Base-by-base conservation (phyloP, 176 grass and related monocot species). In the Elymus sibiricus region DNA sequence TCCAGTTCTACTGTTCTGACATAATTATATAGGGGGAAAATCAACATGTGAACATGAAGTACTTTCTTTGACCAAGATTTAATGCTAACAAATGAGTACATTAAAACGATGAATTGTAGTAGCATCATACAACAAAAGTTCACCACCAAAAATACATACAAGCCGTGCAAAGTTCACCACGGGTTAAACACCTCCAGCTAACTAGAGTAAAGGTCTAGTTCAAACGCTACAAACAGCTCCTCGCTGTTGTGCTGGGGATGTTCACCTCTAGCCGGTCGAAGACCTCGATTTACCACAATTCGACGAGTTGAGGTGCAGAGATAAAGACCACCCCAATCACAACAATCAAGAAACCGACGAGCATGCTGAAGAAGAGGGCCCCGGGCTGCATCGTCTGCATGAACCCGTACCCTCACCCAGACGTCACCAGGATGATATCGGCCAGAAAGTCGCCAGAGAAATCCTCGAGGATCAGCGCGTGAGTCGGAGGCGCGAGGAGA, bases 321-420 rank as follows among this genome's bases (percentile, higher is more conserved):
- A 98, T 86, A 61, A 98, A 94, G 55, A 98, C 78, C 67, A 98
- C 96, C 11, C 86, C 93, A 14, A 98, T 98, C 43, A 92, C 86
- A 71, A 98, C 75, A 39, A 98, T 98, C 83, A 95, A 78, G 81
- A 90, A 98, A 38, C 96, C 96, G 15, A 94, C 91, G 3, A 98
- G 93, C 11, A 93, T 89, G 91, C 93, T 98, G 76, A 95, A 98
- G 74, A 98, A 98, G 77, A 98, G 85, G 4, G 96, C 93, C 61
- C 96, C 96, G 4, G 96, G 96, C 49, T 98, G 93, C 80, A 93
- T 91, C 61, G 90, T 94, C 90, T 98, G 95, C 47, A 90, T 73
- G 27, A 90, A 90, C 39, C 93, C 95, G 40, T 98, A 98, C 61
- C 94, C 88, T 77, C 93, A 93, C 5, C 81, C 66, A 0, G 93